These are phyloP conservation scores for Camelina neglecta DNA, from an alignment of 345 rosid species.

Conservation along the genomic window DNA sequence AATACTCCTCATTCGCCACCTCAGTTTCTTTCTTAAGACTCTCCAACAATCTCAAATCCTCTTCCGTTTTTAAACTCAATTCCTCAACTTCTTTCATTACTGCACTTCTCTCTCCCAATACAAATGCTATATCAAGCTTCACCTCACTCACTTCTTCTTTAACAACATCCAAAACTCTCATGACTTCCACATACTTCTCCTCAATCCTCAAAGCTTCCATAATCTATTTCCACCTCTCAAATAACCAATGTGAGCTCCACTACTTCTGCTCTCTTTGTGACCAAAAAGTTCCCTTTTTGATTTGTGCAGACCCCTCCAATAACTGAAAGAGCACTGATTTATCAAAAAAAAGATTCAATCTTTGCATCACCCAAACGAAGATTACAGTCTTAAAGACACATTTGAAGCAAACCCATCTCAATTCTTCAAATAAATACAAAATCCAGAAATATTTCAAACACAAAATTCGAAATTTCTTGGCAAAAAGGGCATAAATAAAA, in stretches of 20 bases:
- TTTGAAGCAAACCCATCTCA: not conserved
- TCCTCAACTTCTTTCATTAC: conserved; percentile 54
- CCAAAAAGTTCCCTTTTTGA: conserved; percentile 51
- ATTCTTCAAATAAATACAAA: not conserved
- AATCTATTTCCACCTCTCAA: conserved; percentile 47
- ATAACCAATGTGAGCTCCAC: conserved; percentile 50
- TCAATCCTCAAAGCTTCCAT: conserved; percentile 37
- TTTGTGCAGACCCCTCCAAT: conserved; percentile 54
- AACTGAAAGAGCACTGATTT: conserved; percentile 47
- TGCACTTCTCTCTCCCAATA: conserved; percentile 52
- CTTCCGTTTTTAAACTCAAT: conserved; percentile 31
- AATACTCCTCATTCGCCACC: conserved; percentile 64
- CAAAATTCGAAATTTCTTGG: not conserved
- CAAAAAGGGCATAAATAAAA: not conserved
- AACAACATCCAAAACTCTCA: conserved; percentile 61
- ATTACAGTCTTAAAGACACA: not conserved
- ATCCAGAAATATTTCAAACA: not conserved
- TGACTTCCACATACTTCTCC: conserved; percentile 50
- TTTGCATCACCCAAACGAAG: not conserved
- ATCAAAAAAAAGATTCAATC: not conserved
- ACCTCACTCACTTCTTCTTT: conserved; percentile 60
- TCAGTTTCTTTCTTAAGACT: conserved; percentile 64
- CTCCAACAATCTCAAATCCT: conserved; percentile 42
- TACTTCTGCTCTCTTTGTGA: conserved; percentile 53
- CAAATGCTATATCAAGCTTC: conserved; percentile 69